phyloP scores from a whole-genome alignment of 2,329 filamentous ascomycete species.

The Alternaria hordeiaustralica region DNA sequence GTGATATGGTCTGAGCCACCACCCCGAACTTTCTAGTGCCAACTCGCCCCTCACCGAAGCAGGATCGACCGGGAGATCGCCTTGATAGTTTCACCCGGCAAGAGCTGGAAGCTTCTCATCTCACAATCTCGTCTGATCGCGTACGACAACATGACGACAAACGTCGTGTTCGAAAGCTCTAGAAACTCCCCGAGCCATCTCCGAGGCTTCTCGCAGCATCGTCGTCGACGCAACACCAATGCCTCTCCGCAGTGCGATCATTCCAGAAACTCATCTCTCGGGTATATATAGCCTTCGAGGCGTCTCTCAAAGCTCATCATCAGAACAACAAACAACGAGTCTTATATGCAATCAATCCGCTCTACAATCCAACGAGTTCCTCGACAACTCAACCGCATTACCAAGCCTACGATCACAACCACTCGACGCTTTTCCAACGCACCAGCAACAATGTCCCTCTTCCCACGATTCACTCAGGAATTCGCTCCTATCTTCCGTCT shows the following conservation, averaged over 20 bases:
- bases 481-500: constrained; percentile 56
- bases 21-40: constrained; percentile 10
- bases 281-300: constrained; percentile 38
- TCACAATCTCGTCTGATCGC: constrained; percentile 1
- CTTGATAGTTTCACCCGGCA: neutral
- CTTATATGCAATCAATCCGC: constrained; percentile 48
- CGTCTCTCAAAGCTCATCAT: constrained; percentile 20
- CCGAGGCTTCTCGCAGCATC: constrained; percentile 27
- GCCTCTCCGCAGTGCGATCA: constrained; percentile 18
- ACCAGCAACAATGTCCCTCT: constrained; percentile 50
- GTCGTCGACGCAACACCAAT: constrained; percentile 9
- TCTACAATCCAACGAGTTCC: constrained; percentile 41
- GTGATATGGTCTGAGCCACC: constrained; percentile 13
- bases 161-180: constrained; percentile 26
- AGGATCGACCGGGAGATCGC: neutral
- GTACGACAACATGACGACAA: constrained; percentile 10
- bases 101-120: constrained; percentile 1
- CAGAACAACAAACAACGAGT: constrained; percentile 38
- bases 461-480: constrained; percentile 51
- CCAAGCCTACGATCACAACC: constrained; percentile 29
- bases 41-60: constrained; percentile 1
- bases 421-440: constrained; percentile 29
- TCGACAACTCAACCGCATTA: constrained; percentile 38
- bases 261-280: constrained; percentile 36
- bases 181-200: constrained; percentile 31